A percentile compares a stretch with the other conserved stretches of the same genome.
These are phyloP conservation scores for Cryptosporidium ubiquitum DNA, from an alignment of 169 alveolate genomes.

Conservation along the genomic window DNA sequence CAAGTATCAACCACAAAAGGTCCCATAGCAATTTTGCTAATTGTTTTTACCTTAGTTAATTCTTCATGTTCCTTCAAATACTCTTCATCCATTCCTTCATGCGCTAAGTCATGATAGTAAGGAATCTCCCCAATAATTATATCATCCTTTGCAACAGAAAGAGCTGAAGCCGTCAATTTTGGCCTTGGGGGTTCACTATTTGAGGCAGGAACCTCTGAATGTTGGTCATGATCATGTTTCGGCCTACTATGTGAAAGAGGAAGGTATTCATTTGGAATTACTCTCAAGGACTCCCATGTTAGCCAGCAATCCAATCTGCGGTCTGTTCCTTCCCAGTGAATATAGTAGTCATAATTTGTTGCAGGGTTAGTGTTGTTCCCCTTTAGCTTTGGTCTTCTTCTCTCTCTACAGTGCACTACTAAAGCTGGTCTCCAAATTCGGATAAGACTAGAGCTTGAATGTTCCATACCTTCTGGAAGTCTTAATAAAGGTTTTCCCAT, in stretches of 20 bases:
- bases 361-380: slow-evolving; percentile 36
- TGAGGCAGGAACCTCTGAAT: neutral
- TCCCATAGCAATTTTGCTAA: slow-evolving; percentile 92
- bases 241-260: slow-evolving; percentile 54
- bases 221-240: slow-evolving; percentile 18
- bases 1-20: slow-evolving; percentile 93
- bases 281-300: slow-evolving; percentile 83
- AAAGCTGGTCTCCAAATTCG: slow-evolving; percentile 68
- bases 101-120: slow-evolving; percentile 74
- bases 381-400: slow-evolving; percentile 20
- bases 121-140: slow-evolving; percentile 58
- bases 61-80: slow-evolving; percentile 93
- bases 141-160: slow-evolving; percentile 46
- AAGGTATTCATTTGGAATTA: slow-evolving; percentile 64
- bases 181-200: neutral
- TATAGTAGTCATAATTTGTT: slow-evolving; percentile 86
- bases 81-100: slow-evolving; percentile 92
- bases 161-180: slow-evolving; percentile 32
- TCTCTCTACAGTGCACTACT: slow-evolving; percentile 59
- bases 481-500: slow-evolving; percentile 21
- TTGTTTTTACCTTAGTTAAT: slow-evolving; percentile 93
- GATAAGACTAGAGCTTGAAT: slow-evolving; percentile 6
- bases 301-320: slow-evolving; percentile 90
- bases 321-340: slow-evolving; percentile 89
- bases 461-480: slow-evolving; percentile 57